A percentile compares a stretch with the other conserved stretches of the same genome.
Conservation (phyloP, 2,329 filamentous ascomycete species). For the Neopestalotiopsis clavispora region DNA sequence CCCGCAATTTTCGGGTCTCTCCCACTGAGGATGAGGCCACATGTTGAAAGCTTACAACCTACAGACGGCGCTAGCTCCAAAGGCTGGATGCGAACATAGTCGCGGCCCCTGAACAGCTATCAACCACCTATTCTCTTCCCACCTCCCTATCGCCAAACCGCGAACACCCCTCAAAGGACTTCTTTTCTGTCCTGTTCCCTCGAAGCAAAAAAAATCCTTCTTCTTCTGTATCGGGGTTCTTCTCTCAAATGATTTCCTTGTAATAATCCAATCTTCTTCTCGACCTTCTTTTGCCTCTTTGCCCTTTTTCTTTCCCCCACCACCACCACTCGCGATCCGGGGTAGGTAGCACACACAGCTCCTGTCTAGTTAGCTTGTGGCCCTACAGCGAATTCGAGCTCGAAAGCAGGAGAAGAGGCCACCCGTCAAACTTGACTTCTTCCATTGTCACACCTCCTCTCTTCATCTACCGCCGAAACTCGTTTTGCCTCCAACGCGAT, state of each 20-base stretch:
- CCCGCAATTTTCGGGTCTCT: constrained; percentile 10
- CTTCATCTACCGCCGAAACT: background rate
- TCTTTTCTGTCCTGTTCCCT: background rate
- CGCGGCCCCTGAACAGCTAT: constrained; percentile 2
- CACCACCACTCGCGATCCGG: constrained; percentile 21
- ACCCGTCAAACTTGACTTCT: constrained; percentile 18
- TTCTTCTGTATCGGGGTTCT: constrained; percentile 9
- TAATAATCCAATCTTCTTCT: constrained; percentile 20
- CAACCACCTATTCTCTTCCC: constrained; percentile 2
- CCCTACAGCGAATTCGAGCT: constrained; percentile 15
- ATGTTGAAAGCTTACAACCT: constrained; percentile 15
- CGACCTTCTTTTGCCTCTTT: constrained; percentile 24
- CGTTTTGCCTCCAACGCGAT: background rate
- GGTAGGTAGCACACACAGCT: constrained; percentile 23
- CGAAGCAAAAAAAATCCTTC: constrained; percentile 2
- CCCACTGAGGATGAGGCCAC: constrained; percentile 16
- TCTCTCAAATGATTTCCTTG: constrained; percentile 15
- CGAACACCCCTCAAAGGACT: constrained; percentile 10
- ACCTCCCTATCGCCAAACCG: constrained; percentile 2
- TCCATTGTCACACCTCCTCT: background rate
- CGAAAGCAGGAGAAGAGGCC: constrained; percentile 25
- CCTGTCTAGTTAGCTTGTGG: constrained; percentile 17
- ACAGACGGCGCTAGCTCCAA: background rate
- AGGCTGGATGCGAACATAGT: background rate
- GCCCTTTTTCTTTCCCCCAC: constrained; percentile 21